A percentile compares a stretch with the other conserved stretches of the same genome.
phyloP scores from a whole-genome alignment of 768 basidiomycete genomes.

The Boletus patriciae region DNA sequence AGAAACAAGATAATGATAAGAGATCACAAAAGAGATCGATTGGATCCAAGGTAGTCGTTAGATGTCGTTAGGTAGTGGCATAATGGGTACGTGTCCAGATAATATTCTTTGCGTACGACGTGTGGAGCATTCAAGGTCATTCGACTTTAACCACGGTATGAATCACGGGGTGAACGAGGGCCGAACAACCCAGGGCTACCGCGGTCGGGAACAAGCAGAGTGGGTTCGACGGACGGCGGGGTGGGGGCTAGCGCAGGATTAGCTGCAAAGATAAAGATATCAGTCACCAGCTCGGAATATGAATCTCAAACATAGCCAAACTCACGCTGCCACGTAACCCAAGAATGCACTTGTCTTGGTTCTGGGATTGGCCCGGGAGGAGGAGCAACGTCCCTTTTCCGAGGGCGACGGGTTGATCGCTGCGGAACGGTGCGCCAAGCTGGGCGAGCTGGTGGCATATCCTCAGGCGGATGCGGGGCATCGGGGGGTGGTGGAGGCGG shows the following conservation, averaged over 20 bases:
- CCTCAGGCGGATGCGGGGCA: constrained; percentile 44
- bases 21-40: constrained; percentile 3
- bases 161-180: constrained; percentile 61
- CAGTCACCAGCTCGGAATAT: background rate
- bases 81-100: background rate
- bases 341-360: constrained; percentile 48
- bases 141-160: constrained; percentile 22
- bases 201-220: constrained; percentile 57
- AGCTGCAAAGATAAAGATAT: constrained; percentile 42
- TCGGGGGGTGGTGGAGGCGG: constrained; percentile 48
- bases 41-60: constrained; percentile 21
- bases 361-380: constrained; percentile 37
- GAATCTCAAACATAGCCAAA: constrained; percentile 20
- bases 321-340: constrained; percentile 71
- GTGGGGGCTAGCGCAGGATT: constrained; percentile 58
- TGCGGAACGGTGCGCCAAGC: constrained; percentile 61
- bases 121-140: background rate
- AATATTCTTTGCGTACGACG: background rate
- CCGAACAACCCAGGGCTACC: constrained; percentile 74
- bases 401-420: constrained; percentile 40
- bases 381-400: constrained; percentile 43
- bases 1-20: constrained; percentile 30
- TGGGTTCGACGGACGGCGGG: constrained; percentile 59
- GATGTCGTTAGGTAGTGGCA: constrained; percentile 8
- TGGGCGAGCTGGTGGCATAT: constrained; percentile 47